Conservation (phyloP, 495 filamentous ascomycete genomes). For the Trichoderma virens region DNA sequence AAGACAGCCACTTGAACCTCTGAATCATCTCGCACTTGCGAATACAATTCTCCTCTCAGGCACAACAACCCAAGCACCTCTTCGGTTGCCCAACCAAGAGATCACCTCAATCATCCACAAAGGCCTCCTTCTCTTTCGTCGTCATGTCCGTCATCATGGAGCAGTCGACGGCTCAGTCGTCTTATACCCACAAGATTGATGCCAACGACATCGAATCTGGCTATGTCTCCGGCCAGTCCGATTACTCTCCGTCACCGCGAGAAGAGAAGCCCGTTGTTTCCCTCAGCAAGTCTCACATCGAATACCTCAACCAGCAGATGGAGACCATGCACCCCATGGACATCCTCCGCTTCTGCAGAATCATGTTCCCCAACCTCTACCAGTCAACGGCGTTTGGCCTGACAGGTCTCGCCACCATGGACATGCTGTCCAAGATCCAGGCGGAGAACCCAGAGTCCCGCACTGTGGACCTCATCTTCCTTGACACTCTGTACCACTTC, state of each 20-base stretch:
- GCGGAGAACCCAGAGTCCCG: constrained; percentile 53
- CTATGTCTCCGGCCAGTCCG: constrained; percentile 61
- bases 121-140: constrained; percentile 8
- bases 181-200: constrained; percentile 24
- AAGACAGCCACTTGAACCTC: background rate
- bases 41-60: background rate
- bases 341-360: constrained; percentile 85
- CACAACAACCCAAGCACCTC: background rate
- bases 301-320: constrained; percentile 81
- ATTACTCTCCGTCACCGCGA: constrained; percentile 70
- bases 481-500: constrained; percentile 96
- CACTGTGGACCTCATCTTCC: constrained; percentile 85
- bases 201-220: constrained; percentile 23
- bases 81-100: background rate
- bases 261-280: constrained; percentile 44
- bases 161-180: constrained; percentile 23
- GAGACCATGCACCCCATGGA: constrained; percentile 70
- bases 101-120: background rate
- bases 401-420: constrained; percentile 85
- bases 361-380: constrained; percentile 82
- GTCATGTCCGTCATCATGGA: constrained; percentile 24
- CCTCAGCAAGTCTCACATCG: constrained; percentile 83
- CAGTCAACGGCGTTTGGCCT: constrained; percentile 97
- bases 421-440: constrained; percentile 87
- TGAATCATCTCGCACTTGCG: background rate